Evolutionary conservation across 2,329 filamentous ascomycete genomes (phyloP).

Genomic region (Tolypocladium cylindrosporum): DNA sequence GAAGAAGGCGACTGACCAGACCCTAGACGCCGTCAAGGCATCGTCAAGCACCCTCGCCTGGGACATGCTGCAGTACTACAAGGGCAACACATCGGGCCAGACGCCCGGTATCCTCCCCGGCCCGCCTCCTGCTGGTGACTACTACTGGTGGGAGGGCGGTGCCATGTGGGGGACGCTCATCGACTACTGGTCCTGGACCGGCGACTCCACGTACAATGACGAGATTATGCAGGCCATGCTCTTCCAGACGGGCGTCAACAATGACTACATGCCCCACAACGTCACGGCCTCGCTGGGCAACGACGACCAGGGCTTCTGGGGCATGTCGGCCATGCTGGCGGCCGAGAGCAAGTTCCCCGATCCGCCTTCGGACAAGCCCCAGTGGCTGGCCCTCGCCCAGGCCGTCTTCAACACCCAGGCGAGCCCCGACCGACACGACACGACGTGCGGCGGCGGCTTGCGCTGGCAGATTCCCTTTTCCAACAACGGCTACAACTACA

Average conservation of each 20-base stretch:
- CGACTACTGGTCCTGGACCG: constrained; percentile 55
- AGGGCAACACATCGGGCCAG: constrained; percentile 32
- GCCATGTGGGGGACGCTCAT: constrained; percentile 53
- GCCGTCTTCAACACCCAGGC: constrained; percentile 53
- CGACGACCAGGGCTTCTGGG: constrained; percentile 60
- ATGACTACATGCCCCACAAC: constrained; percentile 47
- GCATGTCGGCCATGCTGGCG: constrained; percentile 51
- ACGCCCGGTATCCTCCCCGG: constrained; percentile 38
- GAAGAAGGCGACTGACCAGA: not conserved
- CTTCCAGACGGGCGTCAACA: constrained; percentile 40
- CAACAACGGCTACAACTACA: constrained; percentile 70
- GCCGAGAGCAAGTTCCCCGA: constrained; percentile 49
- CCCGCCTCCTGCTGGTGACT: constrained; percentile 33
- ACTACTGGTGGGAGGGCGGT: constrained; percentile 60
- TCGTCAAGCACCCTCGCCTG: constrained; percentile 29
- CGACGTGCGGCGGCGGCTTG: constrained; percentile 48
- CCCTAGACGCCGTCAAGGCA: constrained; percentile 25
- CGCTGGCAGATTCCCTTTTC: constrained; percentile 70
- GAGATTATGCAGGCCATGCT: constrained; percentile 40
- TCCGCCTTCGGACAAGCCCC: constrained; percentile 35
- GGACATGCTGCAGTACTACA: constrained; percentile 36
- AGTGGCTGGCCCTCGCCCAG: constrained; percentile 49
- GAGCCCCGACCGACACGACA: constrained; percentile 46
- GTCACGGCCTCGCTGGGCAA: constrained; percentile 45
- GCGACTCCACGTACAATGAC: constrained; percentile 47